Conservation (phyloP, 306 rosid genomes). For the Elaeagnus macrophylla region DNA sequence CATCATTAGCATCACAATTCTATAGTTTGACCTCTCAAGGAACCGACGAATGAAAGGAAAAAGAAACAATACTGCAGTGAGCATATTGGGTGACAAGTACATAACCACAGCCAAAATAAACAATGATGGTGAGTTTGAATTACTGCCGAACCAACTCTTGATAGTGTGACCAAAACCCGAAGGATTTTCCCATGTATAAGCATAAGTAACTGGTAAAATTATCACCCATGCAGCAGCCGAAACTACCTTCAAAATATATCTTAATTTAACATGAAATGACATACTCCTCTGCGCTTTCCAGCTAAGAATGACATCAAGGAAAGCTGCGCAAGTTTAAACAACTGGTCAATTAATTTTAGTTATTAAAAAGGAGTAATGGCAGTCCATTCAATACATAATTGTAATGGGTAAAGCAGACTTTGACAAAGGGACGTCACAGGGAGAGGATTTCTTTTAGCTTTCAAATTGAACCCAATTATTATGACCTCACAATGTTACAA, state of each 20-base stretch:
- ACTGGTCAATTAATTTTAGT: conserved; percentile 3
- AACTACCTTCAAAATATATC: conserved; percentile 80
- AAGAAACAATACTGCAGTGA: conserved; percentile 67
- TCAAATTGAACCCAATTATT: no score
- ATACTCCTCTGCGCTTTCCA: conserved; percentile 83
- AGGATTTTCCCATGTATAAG: conserved; percentile 84
- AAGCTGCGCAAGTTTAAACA: conserved; percentile 47
- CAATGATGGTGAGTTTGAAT: conserved; percentile 56
- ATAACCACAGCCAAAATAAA: conserved; percentile 77
- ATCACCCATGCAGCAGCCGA: conserved; percentile 94
- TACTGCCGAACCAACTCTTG: conserved; percentile 81
- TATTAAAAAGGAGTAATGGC: neutral
- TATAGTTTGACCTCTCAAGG: conserved; percentile 88
- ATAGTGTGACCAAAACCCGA: conserved; percentile 90
- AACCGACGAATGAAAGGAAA: conserved; percentile 81
- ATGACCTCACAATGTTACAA: no score
- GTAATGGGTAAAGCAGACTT: no score
- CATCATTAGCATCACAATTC: conserved; percentile 82
- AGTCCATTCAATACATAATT: no score
- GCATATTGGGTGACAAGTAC: conserved; percentile 85
- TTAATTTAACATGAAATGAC: conserved; percentile 73
- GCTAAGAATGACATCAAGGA: conserved; percentile 85
- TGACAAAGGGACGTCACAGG: no score
- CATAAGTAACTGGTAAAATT: conserved; percentile 76
- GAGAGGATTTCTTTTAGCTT: no score